These are phyloP conservation scores for Moringa oleifera DNA, from an alignment of 345 rosid species.

Conservation along the genomic window DNA sequence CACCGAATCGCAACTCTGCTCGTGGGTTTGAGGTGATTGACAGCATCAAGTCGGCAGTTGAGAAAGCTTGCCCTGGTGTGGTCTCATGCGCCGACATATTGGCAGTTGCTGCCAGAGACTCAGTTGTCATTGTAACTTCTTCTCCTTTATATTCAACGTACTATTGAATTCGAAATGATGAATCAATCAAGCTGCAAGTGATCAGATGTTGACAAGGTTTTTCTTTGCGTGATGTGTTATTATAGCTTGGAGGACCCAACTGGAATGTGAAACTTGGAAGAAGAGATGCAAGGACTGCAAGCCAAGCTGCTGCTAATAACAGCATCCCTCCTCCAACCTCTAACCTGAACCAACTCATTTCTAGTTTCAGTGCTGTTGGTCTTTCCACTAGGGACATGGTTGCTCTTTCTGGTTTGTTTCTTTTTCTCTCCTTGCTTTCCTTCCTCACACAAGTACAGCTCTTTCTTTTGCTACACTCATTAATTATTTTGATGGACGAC, in stretches of 20 bases:
- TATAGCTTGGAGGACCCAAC: slow-evolving; percentile 72
- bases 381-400: slow-evolving; percentile 74
- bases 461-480: too few relatives aligned
- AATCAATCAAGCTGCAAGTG: too few relatives aligned
- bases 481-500: too few relatives aligned
- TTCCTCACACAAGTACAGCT: neutral
- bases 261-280: slow-evolving; percentile 90
- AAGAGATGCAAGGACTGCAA: slow-evolving; percentile 74
- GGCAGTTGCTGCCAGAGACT: slow-evolving; percentile 71
- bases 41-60: slow-evolving; percentile 63
- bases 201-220: too few relatives aligned
- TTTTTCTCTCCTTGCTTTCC: too few relatives aligned
- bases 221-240: too few relatives aligned
- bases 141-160: too few relatives aligned
- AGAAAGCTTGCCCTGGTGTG: slow-evolving; percentile 67
- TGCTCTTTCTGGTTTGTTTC: slow-evolving; percentile 62
- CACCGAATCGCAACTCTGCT: slow-evolving; percentile 56
- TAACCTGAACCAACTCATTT: slow-evolving; percentile 51
- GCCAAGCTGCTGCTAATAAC: slow-evolving; percentile 71
- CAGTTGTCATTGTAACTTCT: slow-evolving; percentile 40
- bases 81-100: slow-evolving; percentile 87
- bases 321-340: slow-evolving; percentile 65
- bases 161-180: too few relatives aligned
- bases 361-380: slow-evolving; percentile 54
- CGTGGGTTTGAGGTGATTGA: slow-evolving; percentile 80